phyloP scores from a whole-genome alignment of 352 stramenopile genomes.

The Globisporangium carolinianum region DNA sequence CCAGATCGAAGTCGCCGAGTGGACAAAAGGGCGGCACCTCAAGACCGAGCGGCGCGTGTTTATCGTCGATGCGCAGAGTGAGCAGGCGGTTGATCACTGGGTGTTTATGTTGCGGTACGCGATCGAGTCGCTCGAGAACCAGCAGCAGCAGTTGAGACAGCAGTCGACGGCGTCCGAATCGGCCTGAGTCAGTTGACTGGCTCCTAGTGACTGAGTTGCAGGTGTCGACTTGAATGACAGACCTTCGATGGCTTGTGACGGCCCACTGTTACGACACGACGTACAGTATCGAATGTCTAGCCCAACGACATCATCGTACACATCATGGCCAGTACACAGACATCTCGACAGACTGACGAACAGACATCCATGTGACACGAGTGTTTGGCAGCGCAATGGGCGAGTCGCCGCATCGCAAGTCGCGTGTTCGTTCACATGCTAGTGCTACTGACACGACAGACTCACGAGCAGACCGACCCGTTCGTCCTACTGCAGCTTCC shows the following conservation, averaged over 20 bases:
- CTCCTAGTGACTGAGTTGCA: too few relatives aligned
- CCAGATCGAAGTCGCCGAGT: slow-evolving; percentile 77
- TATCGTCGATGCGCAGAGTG: slow-evolving; percentile 63
- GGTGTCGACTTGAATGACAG: too few relatives aligned
- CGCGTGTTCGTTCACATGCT: not conserved
- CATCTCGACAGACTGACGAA: too few relatives aligned
- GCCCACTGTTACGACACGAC: not conserved
- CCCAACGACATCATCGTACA: too few relatives aligned
- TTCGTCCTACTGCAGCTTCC: not conserved
- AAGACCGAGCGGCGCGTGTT: slow-evolving; percentile 59
- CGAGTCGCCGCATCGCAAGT: not conserved
- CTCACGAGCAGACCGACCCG: not conserved
- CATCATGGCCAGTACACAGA: too few relatives aligned
- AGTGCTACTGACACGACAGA: not conserved
- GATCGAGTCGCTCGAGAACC: slow-evolving; percentile 79
- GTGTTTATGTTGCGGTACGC: slow-evolving; percentile 82
- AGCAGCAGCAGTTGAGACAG: slow-evolving; percentile 6
- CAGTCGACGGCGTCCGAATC: not conserved
- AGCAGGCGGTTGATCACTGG: slow-evolving; percentile 76
- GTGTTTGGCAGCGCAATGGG: not conserved
- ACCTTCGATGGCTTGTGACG: too few relatives aligned
- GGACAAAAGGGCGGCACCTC: slow-evolving; percentile 70
- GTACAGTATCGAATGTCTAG: not conserved
- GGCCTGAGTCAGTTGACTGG: not conserved
- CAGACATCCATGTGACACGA: not conserved